Percentiles rank a stretch among this genome's conserved stretches.
These are phyloP conservation scores for Pseudozyma flocculosa DNA, from an alignment of 1,284 basidiomycete species.

Conservation along the genomic window DNA sequence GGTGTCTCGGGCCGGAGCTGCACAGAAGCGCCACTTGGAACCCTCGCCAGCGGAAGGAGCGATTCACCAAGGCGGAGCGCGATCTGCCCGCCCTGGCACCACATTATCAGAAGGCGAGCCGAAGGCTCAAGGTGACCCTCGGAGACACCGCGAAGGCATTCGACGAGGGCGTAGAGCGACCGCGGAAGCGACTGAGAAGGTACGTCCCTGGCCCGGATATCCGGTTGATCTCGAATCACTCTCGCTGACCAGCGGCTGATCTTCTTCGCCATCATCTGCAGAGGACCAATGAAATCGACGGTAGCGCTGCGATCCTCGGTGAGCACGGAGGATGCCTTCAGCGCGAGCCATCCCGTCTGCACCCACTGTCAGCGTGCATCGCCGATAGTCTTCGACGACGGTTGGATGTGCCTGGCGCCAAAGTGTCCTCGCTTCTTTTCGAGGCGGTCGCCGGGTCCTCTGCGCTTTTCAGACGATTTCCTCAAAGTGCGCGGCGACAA, in stretches of 20 bases:
- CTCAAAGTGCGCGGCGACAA: slow-evolving; percentile 3
- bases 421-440: slow-evolving; percentile 23
- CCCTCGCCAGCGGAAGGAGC: slow-evolving; percentile 12
- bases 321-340: neutral
- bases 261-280: too few species aligned
- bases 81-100: neutral
- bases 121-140: too few species aligned
- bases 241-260: too few species aligned
- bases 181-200: too few species aligned
- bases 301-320: neutral
- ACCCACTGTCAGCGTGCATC: slow-evolving; percentile 5
- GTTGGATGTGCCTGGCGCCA: slow-evolving; percentile 30
- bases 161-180: too few species aligned
- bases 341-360: slow-evolving; percentile 3
- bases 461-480: slow-evolving; percentile 8
- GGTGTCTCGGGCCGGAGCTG: slow-evolving; percentile 8
- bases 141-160: too few species aligned
- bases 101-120: neutral
- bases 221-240: too few species aligned
- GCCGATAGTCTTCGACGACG: slow-evolving; percentile 15
- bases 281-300: neutral
- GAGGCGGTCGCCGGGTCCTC: neutral
- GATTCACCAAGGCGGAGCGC: slow-evolving; percentile 9
- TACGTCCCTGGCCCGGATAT: too few species aligned
- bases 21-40: slow-evolving; percentile 4